Percentiles rank a stretch among this genome's conserved stretches.
Conservation (phyloP, 495 filamentous ascomycete species). For the Xylaria cubensis region DNA sequence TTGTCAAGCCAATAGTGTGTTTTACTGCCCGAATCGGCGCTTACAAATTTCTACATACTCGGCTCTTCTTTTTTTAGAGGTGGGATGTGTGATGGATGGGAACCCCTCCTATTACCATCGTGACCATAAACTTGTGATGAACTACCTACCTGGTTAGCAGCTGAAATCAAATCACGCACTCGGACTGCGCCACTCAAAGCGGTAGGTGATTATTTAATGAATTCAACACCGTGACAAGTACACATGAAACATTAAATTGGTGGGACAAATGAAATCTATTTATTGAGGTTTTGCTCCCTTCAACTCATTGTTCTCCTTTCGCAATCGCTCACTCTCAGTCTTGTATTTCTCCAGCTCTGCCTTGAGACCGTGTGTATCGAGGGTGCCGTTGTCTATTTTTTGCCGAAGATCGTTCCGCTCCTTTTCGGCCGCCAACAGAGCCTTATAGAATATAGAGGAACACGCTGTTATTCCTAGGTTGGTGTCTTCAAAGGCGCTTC, state of each 20-base stretch:
- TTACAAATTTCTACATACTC: not conserved
- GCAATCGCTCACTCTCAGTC: not conserved
- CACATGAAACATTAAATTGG: not conserved
- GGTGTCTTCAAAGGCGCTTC: slow-evolving; percentile 20
- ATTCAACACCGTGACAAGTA: not conserved
- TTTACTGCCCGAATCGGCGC: not conserved
- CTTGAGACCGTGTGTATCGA: not conserved
- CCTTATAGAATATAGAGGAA: not conserved
- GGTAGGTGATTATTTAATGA: not conserved
- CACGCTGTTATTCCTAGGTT: slow-evolving; percentile 10
- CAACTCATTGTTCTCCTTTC: slow-evolving; percentile 17
- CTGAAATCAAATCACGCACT: not conserved
- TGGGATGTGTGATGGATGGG: not conserved
- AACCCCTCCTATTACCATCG: not conserved
- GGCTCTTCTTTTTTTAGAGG: not conserved
- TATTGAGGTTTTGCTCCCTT: slow-evolving; percentile 5
- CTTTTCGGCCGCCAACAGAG: slow-evolving; percentile 26
- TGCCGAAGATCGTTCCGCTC: slow-evolving; percentile 16
- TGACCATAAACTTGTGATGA: not conserved
- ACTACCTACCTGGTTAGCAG: not conserved
- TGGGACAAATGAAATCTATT: slow-evolving; percentile 26
- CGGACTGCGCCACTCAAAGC: not conserved
- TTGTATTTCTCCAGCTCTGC: not conserved
- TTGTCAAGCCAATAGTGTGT: slow-evolving; percentile 8
- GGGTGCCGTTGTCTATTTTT: slow-evolving; percentile 13